phyloP scores from a whole-genome alignment of 495 filamentous ascomycete species.

The Staphylotrichum longicolle region DNA sequence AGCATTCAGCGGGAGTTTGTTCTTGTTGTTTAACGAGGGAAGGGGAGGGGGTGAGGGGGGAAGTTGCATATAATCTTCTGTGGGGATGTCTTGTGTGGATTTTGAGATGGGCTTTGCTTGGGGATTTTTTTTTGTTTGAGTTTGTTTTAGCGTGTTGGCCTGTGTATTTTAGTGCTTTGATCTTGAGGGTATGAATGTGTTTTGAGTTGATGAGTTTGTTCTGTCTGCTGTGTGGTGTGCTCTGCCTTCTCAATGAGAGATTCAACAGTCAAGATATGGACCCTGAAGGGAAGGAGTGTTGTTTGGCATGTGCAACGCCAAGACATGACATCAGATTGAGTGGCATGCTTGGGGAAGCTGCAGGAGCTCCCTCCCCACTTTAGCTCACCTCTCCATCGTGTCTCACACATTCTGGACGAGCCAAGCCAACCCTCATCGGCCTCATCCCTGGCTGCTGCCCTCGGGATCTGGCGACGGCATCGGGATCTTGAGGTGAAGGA shows the following conservation, averaged over 20 bases:
- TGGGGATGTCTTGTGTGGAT: constrained; percentile 1
- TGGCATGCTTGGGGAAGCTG: not conserved
- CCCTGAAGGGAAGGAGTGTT: not conserved
- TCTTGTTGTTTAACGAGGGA: too few relatives aligned
- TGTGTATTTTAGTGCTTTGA: not conserved
- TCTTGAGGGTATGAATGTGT: not conserved
- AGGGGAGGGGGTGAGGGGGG: not conserved
- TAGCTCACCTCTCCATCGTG: not conserved
- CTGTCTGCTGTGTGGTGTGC: not conserved
- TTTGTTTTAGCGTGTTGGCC: constrained; percentile 10
- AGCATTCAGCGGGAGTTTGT: constrained; percentile 16
- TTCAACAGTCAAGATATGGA: not conserved
- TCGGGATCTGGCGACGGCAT: too few relatives aligned
- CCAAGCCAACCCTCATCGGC: not conserved
- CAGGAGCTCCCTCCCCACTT: constrained; percentile 13
- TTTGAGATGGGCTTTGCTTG: not conserved
- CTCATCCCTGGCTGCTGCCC: not conserved
- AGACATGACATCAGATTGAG: constrained; percentile 18
- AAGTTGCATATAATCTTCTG: constrained; percentile 13
- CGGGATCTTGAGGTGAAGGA: too few relatives aligned
- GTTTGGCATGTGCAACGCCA: constrained; percentile 11
- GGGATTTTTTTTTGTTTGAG: not conserved
- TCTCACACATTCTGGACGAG: not conserved
- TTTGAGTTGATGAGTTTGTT: not conserved
- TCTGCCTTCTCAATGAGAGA: too few relatives aligned